Percentiles rank a stretch among this genome's conserved stretches.
These are phyloP conservation scores for Penicillium angulare DNA, from an alignment of 495 filamentous ascomycete genomes.

Conservation along the genomic window DNA sequence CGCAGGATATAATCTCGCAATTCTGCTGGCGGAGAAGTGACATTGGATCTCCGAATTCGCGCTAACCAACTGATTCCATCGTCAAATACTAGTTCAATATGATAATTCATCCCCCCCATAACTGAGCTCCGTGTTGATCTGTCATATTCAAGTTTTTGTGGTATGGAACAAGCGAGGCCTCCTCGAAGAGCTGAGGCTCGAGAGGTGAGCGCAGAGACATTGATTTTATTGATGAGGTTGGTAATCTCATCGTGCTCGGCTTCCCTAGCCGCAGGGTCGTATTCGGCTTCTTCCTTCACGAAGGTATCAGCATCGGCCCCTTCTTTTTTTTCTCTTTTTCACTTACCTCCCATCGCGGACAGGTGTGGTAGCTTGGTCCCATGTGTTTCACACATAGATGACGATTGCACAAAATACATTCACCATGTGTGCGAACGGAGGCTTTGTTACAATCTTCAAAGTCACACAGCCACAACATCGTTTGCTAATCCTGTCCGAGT, in stretches of 20 bases:
- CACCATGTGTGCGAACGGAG: conserved; percentile 28
- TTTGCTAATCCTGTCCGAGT: too few relatives aligned
- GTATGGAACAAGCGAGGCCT: too few relatives aligned
- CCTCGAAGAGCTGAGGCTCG: conserved; percentile 18
- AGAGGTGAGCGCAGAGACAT: conserved; percentile 21
- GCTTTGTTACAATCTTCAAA: conserved; percentile 21
- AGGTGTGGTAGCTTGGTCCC: conserved; percentile 22
- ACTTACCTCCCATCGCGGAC: conserved; percentile 35
- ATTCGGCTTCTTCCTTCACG: conserved; percentile 24
- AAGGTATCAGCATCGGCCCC: not conserved
- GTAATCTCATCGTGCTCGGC: conserved; percentile 26
- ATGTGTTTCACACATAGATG: conserved; percentile 34
- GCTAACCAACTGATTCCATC: conserved; percentile 15
- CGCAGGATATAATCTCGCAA: conserved; percentile 16
- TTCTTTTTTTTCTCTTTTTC: not conserved
- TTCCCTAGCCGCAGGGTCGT: conserved; percentile 19
- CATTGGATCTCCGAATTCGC: conserved; percentile 3
- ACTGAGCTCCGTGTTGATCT: conserved; percentile 3
- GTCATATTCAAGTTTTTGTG: too few relatives aligned
- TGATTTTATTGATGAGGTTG: conserved; percentile 25
- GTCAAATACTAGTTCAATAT: conserved; percentile 10
- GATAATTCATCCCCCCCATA: conserved; percentile 18
- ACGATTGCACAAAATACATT: conserved; percentile 32
- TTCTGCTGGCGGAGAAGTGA: conserved; percentile 15
- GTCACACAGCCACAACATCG: conserved; percentile 34